These are phyloP conservation scores for Pezicula carpinea DNA, from an alignment of 2,329 filamentous ascomycete genomes.

Conservation along the genomic window DNA sequence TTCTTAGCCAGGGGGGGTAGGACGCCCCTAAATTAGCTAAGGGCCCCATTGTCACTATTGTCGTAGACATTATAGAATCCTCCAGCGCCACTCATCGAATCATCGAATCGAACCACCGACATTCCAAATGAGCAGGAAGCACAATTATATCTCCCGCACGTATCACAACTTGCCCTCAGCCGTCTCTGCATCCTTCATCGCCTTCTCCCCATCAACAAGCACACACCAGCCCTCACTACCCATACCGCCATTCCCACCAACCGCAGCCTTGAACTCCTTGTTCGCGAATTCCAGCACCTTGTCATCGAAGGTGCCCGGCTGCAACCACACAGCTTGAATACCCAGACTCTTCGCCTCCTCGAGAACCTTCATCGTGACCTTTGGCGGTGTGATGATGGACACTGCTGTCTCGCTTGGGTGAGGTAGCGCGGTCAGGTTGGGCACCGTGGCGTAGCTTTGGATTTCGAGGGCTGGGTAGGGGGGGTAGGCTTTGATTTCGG, in stretches of 20 bases:
- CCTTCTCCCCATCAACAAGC: slow-evolving; percentile 73
- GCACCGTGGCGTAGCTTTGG: slow-evolving; percentile 45
- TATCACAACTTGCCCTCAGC: slow-evolving; percentile 18
- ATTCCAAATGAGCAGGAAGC: no score
- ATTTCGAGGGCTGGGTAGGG: slow-evolving; percentile 26
- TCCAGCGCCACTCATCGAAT: no score
- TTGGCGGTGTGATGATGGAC: slow-evolving; percentile 82
- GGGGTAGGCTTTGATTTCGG: slow-evolving; percentile 57
- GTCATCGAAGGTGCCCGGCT: slow-evolving; percentile 83
- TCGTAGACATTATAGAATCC: no score
- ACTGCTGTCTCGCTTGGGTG: slow-evolving; percentile 68
- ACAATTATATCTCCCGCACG: no score
- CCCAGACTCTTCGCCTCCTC: slow-evolving; percentile 72
- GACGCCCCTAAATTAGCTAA: no score
- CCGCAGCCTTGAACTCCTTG: slow-evolving; percentile 67
- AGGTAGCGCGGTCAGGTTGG: slow-evolving; percentile 57
- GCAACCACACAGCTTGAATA: slow-evolving; percentile 76
- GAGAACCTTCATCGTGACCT: slow-evolving; percentile 68
- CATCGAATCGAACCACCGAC: no score
- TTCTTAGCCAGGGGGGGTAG: no score
- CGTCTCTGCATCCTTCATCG: slow-evolving; percentile 49
- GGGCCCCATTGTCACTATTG: no score
- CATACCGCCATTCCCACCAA: slow-evolving; percentile 57
- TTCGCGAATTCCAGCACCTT: slow-evolving; percentile 67
- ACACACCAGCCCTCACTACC: slow-evolving; percentile 82